A percentile compares a stretch with the other conserved stretches of the same genome.
phyloP scores from a whole-genome alignment of 1,284 basidiomycete species.

The Ganoderma lucidum region DNA sequence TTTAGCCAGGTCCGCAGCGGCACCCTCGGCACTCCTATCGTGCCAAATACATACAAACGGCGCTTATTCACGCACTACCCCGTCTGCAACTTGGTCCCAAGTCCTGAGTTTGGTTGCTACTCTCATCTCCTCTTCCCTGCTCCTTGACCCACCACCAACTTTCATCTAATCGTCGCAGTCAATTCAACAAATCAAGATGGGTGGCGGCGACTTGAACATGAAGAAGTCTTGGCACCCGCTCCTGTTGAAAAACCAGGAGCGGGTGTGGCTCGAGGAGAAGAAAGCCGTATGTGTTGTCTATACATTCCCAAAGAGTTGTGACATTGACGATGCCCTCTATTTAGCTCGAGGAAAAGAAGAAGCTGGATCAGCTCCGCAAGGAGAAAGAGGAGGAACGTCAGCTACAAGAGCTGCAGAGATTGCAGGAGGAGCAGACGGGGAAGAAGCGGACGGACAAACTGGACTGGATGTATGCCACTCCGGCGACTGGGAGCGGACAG shows the following conservation, averaged over 20 bases:
- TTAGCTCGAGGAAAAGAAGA: constrained; percentile 97
- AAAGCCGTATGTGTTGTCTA: constrained; percentile 72
- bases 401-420: constrained; percentile 92
- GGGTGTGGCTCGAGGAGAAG: constrained; percentile 99
- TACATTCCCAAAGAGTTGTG: background rate
- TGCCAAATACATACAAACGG: constrained; percentile 33
- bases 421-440: constrained; percentile 95
- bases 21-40: constrained; percentile 12
- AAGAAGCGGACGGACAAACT: constrained; percentile 93
- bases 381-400: constrained; percentile 98
- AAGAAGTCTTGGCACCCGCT: constrained; percentile 99
- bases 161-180: constrained; percentile 17
- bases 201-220: constrained; percentile 95
- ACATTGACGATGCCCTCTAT: constrained; percentile 10
- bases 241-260: constrained; percentile 98
- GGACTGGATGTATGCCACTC: constrained; percentile 99
- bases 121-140: constrained; percentile 6
- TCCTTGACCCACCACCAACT: background rate
- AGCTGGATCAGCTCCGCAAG: constrained; percentile 94
- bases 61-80: constrained; percentile 18
- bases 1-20: background rate
- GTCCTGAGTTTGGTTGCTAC: constrained; percentile 2
- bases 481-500: constrained; percentile 82
- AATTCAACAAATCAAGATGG: constrained; percentile 75
- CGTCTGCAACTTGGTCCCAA: constrained; percentile 9